These are phyloP conservation scores for Aquilaria agallochum DNA, from an alignment of 441 rosid species.

Conservation along the genomic window DNA sequence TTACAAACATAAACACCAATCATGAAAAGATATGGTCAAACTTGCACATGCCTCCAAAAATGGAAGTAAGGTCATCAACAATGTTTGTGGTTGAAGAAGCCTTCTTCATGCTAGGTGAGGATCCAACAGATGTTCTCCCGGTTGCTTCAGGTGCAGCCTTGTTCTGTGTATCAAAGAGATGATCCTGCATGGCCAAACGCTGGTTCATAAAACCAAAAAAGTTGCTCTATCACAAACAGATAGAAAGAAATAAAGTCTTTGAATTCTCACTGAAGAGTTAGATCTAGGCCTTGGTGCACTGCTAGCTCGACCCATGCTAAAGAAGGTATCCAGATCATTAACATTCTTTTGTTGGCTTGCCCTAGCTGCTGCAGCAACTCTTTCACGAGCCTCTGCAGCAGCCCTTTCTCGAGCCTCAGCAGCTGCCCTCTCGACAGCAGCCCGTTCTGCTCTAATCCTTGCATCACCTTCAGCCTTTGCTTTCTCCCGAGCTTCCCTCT, in stretches of 20 bases:
- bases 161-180: slow-evolving; percentile 57
- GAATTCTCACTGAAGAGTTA: slow-evolving; percentile 51
- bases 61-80: slow-evolving; percentile 84
- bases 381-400: slow-evolving; percentile 49
- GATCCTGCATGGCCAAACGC: slow-evolving; percentile 48
- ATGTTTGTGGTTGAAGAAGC: slow-evolving; percentile 72
- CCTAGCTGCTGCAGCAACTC: slow-evolving; percentile 78
- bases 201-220: slow-evolving; percentile 19
- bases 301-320: slow-evolving; percentile 68
- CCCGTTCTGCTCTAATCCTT: slow-evolving; percentile 49
- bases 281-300: slow-evolving; percentile 86
- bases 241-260: slow-evolving; percentile 15
- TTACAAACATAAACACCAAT: background rate
- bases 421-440: slow-evolving; percentile 33
- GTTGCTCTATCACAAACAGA: slow-evolving; percentile 1
- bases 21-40: slow-evolving; percentile 6
- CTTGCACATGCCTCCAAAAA: slow-evolving; percentile 64
- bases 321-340: slow-evolving; percentile 79
- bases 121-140: slow-evolving; percentile 51
- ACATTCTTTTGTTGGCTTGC: slow-evolving; percentile 62
- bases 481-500: slow-evolving; percentile 46
- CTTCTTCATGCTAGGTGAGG: slow-evolving; percentile 66
- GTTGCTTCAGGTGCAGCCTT: slow-evolving; percentile 65
- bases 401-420: slow-evolving; percentile 55
- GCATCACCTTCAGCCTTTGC: slow-evolving; percentile 52